These are phyloP conservation scores for Pichia sp. DNA, from an alignment of 1,139 yeast genomes.

Conservation along the genomic window DNA sequence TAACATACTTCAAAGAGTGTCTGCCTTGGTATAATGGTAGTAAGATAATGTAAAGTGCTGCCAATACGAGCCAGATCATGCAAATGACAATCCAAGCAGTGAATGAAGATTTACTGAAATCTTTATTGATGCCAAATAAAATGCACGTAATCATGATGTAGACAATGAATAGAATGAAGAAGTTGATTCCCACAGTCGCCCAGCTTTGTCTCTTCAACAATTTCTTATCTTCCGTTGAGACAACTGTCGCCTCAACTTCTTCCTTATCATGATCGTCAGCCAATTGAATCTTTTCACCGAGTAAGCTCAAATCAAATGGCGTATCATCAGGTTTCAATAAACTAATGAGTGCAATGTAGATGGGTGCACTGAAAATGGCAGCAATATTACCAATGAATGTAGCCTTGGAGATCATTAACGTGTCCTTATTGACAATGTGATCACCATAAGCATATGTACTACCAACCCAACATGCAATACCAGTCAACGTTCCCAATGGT, in stretches of 20 bases:
- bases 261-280: constrained; percentile 65
- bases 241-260: constrained; percentile 32
- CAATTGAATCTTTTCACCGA: constrained; percentile 43
- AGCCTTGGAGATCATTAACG: constrained; percentile 29
- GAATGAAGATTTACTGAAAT: constrained; percentile 65
- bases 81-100: constrained; percentile 79
- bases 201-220: constrained; percentile 20
- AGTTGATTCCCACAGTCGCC: constrained; percentile 18
- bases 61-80: constrained; percentile 52
- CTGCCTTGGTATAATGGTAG: constrained; percentile 35
- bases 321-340: constrained; percentile 50
- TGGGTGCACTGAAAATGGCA: constrained; percentile 30
- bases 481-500: constrained; percentile 32
- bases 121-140: constrained; percentile 68
- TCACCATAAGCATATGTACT: constrained; percentile 28
- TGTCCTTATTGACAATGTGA: constrained; percentile 27
- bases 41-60: constrained; percentile 31
- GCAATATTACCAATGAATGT: constrained; percentile 35
- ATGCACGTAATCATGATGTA: constrained; percentile 50
- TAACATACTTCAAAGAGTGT: constrained; percentile 21
- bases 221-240: constrained; percentile 15
- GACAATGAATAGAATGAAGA: constrained; percentile 28
- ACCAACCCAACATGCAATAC: constrained; percentile 35
- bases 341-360: constrained; percentile 45
- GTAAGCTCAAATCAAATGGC: constrained; percentile 61